Conservation (phyloP, 2,329 filamentous ascomycete species). For the Monilinia polystroma region DNA sequence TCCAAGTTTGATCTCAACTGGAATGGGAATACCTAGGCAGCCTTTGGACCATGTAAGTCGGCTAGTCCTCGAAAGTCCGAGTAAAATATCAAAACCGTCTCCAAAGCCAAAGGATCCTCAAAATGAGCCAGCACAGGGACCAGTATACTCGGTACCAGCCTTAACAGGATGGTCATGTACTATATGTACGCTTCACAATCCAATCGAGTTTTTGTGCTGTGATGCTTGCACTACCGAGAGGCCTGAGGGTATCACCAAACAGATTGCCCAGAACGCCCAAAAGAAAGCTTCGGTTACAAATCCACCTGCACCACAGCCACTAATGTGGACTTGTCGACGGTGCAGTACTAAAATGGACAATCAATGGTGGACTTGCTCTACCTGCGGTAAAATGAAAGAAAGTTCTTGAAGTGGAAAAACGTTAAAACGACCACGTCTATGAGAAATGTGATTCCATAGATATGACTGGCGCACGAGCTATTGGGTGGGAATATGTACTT, state of each 20-base stretch:
- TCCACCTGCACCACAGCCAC: slow-evolving; percentile 23
- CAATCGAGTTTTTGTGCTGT: slow-evolving; percentile 51
- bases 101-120: slow-evolving; percentile 22
- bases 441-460: background rate
- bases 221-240: slow-evolving; percentile 55
- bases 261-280: slow-evolving; percentile 27
- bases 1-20: background rate
- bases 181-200: slow-evolving; percentile 58
- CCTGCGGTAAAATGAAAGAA: slow-evolving; percentile 56
- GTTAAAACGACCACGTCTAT: background rate
- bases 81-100: slow-evolving; percentile 30
- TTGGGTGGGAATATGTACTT: background rate
- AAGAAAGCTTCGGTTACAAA: slow-evolving; percentile 22
- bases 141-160: slow-evolving; percentile 15
- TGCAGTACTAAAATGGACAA: slow-evolving; percentile 54
- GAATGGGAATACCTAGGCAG: background rate
- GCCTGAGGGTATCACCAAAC: slow-evolving; percentile 37
- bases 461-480: background rate
- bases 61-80: slow-evolving; percentile 31
- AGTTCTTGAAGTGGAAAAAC: slow-evolving; percentile 41
- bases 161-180: slow-evolving; percentile 56
- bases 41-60: slow-evolving; percentile 34
- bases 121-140: slow-evolving; percentile 15
- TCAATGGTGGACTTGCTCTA: slow-evolving; percentile 57
- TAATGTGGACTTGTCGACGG: slow-evolving; percentile 50